phyloP scores from a whole-genome alignment of 805 yeast species.

The Naumovozyma castellii region DNA sequence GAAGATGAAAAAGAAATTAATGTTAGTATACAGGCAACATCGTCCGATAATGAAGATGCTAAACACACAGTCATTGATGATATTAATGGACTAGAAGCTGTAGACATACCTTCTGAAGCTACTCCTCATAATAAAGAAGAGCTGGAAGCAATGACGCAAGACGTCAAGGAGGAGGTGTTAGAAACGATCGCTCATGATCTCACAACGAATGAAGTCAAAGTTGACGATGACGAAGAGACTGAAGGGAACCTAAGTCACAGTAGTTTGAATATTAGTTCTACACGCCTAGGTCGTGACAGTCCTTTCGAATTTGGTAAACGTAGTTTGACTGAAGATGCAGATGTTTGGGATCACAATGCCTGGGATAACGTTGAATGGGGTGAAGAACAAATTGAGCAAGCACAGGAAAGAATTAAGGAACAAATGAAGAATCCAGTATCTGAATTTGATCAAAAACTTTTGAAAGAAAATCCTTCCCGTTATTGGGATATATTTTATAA shows the following conservation, averaged over 20 bases:
- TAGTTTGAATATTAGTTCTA: constrained; percentile 12
- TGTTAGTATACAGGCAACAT: constrained; percentile 7
- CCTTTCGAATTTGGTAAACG: constrained; percentile 94
- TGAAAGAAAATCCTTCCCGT: constrained; percentile 78
- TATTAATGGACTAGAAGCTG: constrained; percentile 11
- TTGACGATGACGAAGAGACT: neutral
- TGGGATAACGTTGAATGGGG: constrained; percentile 98
- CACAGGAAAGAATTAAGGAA: constrained; percentile 59
- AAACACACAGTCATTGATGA: constrained; percentile 5
- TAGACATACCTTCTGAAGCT: constrained; percentile 14
- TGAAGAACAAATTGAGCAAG: constrained; percentile 70
- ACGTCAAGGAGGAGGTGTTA: constrained; percentile 16
- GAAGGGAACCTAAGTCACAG: constrained; percentile 7
- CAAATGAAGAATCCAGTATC: constrained; percentile 81
- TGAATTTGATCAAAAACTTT: constrained; percentile 71
- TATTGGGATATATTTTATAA: constrained; percentile 94
- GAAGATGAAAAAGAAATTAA: constrained; percentile 4
- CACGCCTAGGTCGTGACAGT: constrained; percentile 70
- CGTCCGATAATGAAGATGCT: too few relatives aligned
- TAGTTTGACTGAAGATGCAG: constrained; percentile 55
- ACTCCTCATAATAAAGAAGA: constrained; percentile 12
- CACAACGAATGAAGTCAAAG: constrained; percentile 5
- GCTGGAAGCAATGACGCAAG: constrained; percentile 15
- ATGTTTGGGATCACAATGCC: constrained; percentile 89
- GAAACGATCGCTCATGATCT: constrained; percentile 18